phyloP scores from a whole-genome alignment of 2,329 filamentous ascomycete species.

The Clonostachys sp. region DNA sequence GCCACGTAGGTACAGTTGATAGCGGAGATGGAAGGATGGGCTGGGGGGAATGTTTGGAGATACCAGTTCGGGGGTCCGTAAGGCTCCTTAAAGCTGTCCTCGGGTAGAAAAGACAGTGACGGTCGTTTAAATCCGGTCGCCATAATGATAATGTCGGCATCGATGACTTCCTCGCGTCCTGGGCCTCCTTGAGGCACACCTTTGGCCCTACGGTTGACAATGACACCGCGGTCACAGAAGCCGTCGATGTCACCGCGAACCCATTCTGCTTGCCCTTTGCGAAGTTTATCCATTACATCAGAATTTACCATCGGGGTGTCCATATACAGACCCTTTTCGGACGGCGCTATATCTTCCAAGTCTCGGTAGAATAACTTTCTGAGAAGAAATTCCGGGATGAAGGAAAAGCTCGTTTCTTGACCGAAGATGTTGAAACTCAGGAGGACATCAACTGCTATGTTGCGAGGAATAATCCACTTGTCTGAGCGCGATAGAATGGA shows the following conservation, averaged over 20 bases:
- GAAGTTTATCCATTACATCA: slow-evolving; percentile 72
- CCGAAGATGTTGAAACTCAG: slow-evolving; percentile 77
- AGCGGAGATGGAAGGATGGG: slow-evolving; percentile 67
- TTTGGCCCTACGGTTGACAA: slow-evolving; percentile 66
- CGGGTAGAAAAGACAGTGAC: slow-evolving; percentile 66
- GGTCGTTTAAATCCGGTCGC: slow-evolving; percentile 80
- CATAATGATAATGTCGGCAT: slow-evolving; percentile 75
- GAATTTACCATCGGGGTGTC: slow-evolving; percentile 87
- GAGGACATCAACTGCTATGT: slow-evolving; percentile 67
- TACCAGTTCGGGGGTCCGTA: slow-evolving; percentile 86
- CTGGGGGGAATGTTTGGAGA: slow-evolving; percentile 77
- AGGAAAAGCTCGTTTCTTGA: slow-evolving; percentile 69
- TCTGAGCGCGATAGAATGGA: slow-evolving; percentile 73
- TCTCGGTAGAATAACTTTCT: slow-evolving; percentile 81
- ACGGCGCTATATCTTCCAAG: slow-evolving; percentile 67
- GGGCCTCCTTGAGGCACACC: slow-evolving; percentile 75
- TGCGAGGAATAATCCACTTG: slow-evolving; percentile 85
- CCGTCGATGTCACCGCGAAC: slow-evolving; percentile 72
- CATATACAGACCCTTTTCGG: slow-evolving; percentile 62
- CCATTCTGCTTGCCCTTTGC: slow-evolving; percentile 70
- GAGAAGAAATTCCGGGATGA: slow-evolving; percentile 72
- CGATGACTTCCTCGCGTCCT: slow-evolving; percentile 59
- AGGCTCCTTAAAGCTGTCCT: slow-evolving; percentile 66
- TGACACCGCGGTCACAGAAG: slow-evolving; percentile 59
- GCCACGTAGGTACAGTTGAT: slow-evolving; percentile 82